Conservation (phyloP, 2,329 filamentous ascomycete species). For the Furcasterigmium sp. region DNA sequence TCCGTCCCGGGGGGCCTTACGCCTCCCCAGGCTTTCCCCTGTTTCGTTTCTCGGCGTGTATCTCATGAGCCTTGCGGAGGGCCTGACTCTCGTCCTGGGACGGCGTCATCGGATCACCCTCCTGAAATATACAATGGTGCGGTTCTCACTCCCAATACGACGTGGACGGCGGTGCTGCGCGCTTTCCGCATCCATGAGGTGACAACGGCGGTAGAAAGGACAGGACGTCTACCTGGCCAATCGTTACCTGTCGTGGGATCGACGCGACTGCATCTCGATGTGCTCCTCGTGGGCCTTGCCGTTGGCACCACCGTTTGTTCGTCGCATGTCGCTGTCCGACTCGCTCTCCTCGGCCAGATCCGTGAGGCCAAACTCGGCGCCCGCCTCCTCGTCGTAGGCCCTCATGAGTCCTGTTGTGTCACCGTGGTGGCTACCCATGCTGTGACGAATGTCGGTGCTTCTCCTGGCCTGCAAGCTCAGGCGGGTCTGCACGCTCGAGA, state of each 20-base stretch:
- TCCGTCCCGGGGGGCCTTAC: background rate
- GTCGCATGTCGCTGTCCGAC: conserved; percentile 41
- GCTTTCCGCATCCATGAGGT: conserved; percentile 3
- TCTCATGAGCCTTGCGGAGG: background rate
- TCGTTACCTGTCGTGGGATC: conserved; percentile 28
- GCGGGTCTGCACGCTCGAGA: conserved; percentile 84
- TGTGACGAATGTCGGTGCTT: conserved; percentile 62
- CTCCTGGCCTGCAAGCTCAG: conserved; percentile 88
- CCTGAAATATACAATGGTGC: background rate
- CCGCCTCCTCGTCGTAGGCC: conserved; percentile 81
- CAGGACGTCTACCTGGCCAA: background rate
- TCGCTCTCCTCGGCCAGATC: conserved; percentile 77
- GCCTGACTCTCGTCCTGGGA: background rate
- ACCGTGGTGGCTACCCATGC: conserved; percentile 57
- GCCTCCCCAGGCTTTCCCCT: background rate
- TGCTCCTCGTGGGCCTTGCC: conserved; percentile 34
- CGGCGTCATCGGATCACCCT: background rate
- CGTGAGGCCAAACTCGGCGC: conserved; percentile 66
- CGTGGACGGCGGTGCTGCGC: background rate
- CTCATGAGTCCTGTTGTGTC: conserved; percentile 82
- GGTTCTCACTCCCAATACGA: background rate
- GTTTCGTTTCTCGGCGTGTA: background rate
- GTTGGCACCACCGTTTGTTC: conserved; percentile 32
- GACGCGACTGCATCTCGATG: conserved; percentile 47
- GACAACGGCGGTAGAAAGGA: conserved; percentile 2